Conservation (phyloP, 768 basidiomycete genomes). For the Xerocomellus chrysenteron region DNA sequence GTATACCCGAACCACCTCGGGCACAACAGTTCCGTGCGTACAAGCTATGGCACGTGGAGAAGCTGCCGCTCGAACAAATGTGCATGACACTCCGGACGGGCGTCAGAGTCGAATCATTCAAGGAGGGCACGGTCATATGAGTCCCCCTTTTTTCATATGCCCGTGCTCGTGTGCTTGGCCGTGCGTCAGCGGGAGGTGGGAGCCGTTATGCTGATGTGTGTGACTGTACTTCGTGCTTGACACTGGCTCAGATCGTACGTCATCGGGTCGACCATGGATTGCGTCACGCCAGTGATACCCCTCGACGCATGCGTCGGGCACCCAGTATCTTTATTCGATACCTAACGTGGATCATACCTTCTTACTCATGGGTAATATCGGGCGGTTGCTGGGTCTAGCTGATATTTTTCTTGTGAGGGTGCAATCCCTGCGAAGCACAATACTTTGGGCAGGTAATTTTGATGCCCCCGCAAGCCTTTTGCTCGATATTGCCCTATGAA, state of each 20-base stretch:
- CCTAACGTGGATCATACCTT: background rate
- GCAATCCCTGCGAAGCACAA: no score
- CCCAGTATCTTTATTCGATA: background rate
- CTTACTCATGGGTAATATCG: background rate
- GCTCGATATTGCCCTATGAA: no score
- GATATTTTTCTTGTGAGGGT: no score
- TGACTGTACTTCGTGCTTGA: background rate
- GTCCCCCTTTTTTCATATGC: conserved; percentile 6
- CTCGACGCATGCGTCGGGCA: background rate
- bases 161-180: background rate
- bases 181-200: background rate
- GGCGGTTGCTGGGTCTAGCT: background rate
- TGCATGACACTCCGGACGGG: conserved; percentile 37
- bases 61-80: conserved; percentile 38
- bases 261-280: conserved; percentile 38
- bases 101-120: conserved; percentile 38
- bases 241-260: conserved; percentile 40
- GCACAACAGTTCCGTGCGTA: conserved; percentile 45
- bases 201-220: background rate
- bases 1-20: conserved; percentile 28
- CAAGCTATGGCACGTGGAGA: conserved; percentile 40
- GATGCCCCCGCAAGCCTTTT: no score
- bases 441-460: no score
- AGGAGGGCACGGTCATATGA: conserved; percentile 48
- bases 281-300: conserved; percentile 19